Evolutionary conservation across 805 yeast genomes (phyloP).

Genomic region (Zygosaccharomyces lentus): DNA sequence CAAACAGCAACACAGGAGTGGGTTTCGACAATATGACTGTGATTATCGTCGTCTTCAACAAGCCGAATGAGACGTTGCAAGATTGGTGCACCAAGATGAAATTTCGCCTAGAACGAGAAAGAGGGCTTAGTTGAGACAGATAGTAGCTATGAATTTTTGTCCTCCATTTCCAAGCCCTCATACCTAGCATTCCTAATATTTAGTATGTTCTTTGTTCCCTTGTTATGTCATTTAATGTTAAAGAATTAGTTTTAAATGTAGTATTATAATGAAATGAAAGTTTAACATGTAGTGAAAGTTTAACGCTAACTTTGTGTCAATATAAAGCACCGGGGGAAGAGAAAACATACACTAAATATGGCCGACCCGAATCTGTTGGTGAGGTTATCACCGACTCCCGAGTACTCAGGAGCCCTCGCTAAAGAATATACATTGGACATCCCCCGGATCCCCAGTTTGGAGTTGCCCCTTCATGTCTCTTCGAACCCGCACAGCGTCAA

Average conservation of each 20-base stretch:
- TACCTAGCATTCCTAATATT: conserved; percentile 5
- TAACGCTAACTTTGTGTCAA: too few species aligned
- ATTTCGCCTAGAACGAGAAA: conserved; percentile 36
- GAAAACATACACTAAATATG: neutral
- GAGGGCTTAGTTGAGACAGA: conserved; percentile 14
- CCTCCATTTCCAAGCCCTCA: neutral
- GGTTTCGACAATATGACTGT: conserved; percentile 83
- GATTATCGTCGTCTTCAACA: conserved; percentile 61
- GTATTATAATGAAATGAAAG: neutral
- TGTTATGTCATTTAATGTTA: conserved; percentile 5
- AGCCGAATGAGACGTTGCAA: conserved; percentile 40
- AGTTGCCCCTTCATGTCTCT: conserved; percentile 67
- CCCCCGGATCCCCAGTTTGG: conserved; percentile 71
- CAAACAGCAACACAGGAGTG: conserved; percentile 68
- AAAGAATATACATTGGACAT: conserved; percentile 61
- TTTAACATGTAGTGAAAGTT: neutral
- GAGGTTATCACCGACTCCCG: conserved; percentile 14
- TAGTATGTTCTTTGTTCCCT: conserved; percentile 1
- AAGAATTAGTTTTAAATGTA: conserved; percentile 1
- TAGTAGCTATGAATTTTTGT: neutral
- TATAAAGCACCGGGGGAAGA: neutral
- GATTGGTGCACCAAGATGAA: conserved; percentile 59
- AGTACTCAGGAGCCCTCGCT: conserved; percentile 34
- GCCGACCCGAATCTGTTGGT: conserved; percentile 3
- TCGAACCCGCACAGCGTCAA: conserved; percentile 42